Conservation (phyloP, 768 basidiomycete species). For the Xanthoconium purpureum region DNA sequence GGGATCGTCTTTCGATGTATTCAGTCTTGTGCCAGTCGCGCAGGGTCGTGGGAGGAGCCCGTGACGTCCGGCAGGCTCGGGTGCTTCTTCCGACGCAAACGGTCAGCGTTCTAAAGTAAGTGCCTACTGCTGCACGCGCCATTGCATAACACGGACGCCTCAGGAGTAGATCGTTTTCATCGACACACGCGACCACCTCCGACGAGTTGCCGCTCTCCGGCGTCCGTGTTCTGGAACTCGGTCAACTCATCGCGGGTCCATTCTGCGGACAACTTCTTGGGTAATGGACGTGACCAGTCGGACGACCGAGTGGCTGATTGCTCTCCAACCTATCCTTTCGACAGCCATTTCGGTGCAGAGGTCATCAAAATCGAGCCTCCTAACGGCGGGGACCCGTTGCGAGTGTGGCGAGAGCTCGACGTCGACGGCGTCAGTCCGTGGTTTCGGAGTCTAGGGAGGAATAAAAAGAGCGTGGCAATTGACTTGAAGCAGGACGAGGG, state of each 20-base stretch:
- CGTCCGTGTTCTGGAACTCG: conserved; percentile 63
- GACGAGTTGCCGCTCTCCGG: conserved; percentile 56
- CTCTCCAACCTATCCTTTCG: neutral
- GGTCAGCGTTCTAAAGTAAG: conserved; percentile 1
- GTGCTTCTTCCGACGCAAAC: neutral
- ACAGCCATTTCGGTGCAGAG: conserved; percentile 69
- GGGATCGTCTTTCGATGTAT: neutral
- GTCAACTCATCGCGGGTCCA: conserved; percentile 69
- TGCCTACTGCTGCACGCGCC: neutral
- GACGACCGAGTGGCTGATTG: neutral
- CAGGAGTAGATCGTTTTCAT: conserved; percentile 10
- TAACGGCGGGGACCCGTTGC: conserved; percentile 58
- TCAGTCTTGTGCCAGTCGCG: neutral
- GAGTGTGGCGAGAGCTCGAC: conserved; percentile 70
- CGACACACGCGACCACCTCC: conserved; percentile 8
- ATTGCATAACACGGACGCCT: no score
- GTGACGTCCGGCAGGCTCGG: neutral
- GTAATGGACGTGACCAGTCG: conserved; percentile 33
- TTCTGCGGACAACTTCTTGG: conserved; percentile 72
- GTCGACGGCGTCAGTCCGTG: conserved; percentile 69
- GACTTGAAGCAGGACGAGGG: conserved; percentile 59
- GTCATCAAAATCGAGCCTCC: conserved; percentile 72
- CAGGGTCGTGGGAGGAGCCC: neutral
- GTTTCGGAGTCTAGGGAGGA: conserved; percentile 68
- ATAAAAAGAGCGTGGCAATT: conserved; percentile 73